These are phyloP conservation scores for Fraxinus velutina DNA, from an alignment of 305 asterid genomes.

Conservation along the genomic window DNA sequence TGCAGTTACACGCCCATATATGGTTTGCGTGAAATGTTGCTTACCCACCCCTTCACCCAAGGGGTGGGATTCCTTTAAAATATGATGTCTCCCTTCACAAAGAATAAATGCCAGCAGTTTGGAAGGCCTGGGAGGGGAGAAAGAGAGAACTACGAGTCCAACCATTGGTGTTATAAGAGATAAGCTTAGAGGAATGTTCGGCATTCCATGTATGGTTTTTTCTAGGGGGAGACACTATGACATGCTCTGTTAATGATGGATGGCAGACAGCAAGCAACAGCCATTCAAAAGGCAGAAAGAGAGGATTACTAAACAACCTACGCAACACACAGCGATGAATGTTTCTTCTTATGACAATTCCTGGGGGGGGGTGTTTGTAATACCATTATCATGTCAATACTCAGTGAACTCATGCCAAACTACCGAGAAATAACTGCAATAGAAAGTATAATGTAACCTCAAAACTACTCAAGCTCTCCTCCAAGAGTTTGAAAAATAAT, in stretches of 20 bases:
- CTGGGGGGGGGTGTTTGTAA: not conserved
- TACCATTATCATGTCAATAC: not conserved
- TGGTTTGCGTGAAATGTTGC: not conserved
- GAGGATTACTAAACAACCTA: not conserved
- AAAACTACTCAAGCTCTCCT: slow-evolving; percentile 85
- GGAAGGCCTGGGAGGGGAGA: not conserved
- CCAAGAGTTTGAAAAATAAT: slow-evolving; percentile 93
- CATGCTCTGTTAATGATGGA: not conserved
- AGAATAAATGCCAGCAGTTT: slow-evolving; percentile 2
- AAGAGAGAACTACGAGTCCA: not conserved
- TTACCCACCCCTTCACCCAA: not conserved
- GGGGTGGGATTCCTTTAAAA: not conserved
- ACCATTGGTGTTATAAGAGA: not conserved
- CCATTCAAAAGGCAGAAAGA: slow-evolving; percentile 3
- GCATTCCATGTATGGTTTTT: slow-evolving; percentile 8
- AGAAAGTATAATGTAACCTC: slow-evolving; percentile 53
- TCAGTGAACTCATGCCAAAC: slow-evolving; percentile 17
- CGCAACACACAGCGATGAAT: slow-evolving; percentile 8
- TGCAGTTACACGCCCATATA: not conserved
- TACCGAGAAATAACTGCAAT: not conserved
- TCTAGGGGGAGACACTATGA: not conserved
- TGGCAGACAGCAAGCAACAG: slow-evolving; percentile 8
- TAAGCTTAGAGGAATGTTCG: not conserved
- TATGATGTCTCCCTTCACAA: not conserved
- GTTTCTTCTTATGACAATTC: slow-evolving; percentile 3